Conservation (phyloP, 805 yeast genomes). For the Kodamaea leandrae region DNA sequence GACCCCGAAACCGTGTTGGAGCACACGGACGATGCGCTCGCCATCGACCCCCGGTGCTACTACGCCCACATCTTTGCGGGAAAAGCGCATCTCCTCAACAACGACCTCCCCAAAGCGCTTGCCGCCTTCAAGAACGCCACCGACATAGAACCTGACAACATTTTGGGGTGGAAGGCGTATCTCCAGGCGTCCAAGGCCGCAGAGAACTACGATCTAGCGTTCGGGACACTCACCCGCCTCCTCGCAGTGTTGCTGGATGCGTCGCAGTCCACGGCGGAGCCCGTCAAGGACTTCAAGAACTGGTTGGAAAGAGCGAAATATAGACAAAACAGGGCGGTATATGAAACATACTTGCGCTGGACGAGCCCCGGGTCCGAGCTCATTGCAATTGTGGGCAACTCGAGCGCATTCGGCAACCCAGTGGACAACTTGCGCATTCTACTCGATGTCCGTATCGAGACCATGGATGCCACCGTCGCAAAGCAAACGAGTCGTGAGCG, state of each 20-base stretch:
- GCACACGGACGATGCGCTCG: constrained; percentile 53
- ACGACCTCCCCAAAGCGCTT: constrained; percentile 39
- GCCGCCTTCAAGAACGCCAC: constrained; percentile 50
- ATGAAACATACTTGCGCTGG: constrained; percentile 47
- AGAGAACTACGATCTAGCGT: constrained; percentile 44
- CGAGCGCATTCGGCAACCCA: constrained; percentile 41
- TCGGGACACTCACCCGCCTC: constrained; percentile 45
- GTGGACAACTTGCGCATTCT: constrained; percentile 44
- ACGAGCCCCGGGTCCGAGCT: constrained; percentile 56
- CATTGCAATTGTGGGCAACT: constrained; percentile 49
- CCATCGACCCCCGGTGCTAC: constrained; percentile 54
- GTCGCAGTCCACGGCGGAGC: constrained; percentile 47
- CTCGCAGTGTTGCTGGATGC: constrained; percentile 41
- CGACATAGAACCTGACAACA: constrained; percentile 45
- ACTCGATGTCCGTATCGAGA: constrained; percentile 36
- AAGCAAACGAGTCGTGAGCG: constrained; percentile 45
- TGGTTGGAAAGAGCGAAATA: constrained; percentile 40
- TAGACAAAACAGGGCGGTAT: constrained; percentile 28
- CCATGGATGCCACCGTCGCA: constrained; percentile 44
- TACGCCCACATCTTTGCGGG: constrained; percentile 72
- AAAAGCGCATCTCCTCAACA: constrained; percentile 55
- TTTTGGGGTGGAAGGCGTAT: constrained; percentile 82
- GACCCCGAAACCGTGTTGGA: constrained; percentile 65
- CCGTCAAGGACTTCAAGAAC: constrained; percentile 44
- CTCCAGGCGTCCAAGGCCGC: constrained; percentile 42